Evolutionary conservation across 2,329 filamentous ascomycete genomes (phyloP), one percentile per base, ranked within the genome.

Genomic region (Aspergillus ibericus): DNA sequence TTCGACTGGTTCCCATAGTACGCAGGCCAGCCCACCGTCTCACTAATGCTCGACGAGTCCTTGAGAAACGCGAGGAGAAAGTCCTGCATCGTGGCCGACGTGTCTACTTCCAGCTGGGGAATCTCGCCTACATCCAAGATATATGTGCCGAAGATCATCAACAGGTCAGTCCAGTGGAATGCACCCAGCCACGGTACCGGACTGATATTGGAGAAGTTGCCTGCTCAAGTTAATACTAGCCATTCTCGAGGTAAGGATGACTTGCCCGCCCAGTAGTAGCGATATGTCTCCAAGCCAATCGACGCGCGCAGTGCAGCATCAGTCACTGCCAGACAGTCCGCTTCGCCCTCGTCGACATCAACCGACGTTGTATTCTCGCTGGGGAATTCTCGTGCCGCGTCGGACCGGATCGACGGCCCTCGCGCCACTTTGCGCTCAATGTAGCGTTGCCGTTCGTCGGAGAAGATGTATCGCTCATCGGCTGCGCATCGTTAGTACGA

Each of bases 131-230:
- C 29, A 29, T 60, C 55, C 20, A 63, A 44, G 9, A 56, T 47
- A 34, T 65, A 62, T 2, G 60, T 61, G 12, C 65, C 67, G 25
- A 68, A 67, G 25, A 64, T 61, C 55, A 68, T 65, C 2, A 63
- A 44, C 7, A 68, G 53, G 53, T 68, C 66, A 4, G 67, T 66
- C 40, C 68, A 70, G 56, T 80, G 78, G 53, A 76, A 80, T 1
- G 77, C 77, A 9, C 78, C 77, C 44, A 79, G 68, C 75, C 77
- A 81, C 1, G 68, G 58, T 25, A 66, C 66, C 0, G 72, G 73
- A 13, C 71, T 69, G 35, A 79, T 70, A 57, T 80, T 79, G 20
- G 74, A 66, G 62, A 77, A 80, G 12, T 35, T 51, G 32, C 50
- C 50, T 53, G 35, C 12, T 2, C 5, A 15, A 8, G 22, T 53